Base-by-base conservation (phyloP, 202 grass and related monocot species). In the Setaria viridis region DNA sequence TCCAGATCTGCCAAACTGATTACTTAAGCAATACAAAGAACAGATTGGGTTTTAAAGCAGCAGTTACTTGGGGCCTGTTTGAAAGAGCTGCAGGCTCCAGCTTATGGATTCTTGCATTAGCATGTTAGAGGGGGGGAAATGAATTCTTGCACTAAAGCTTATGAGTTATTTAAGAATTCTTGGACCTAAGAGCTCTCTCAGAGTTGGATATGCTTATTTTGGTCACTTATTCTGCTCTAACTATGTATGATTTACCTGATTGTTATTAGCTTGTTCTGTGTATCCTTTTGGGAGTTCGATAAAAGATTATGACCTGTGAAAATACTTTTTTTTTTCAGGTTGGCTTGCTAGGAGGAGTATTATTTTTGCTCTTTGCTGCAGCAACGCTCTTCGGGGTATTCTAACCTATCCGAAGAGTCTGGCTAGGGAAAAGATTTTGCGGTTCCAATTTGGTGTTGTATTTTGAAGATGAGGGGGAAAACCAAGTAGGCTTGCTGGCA, bases 381-480 rank as follows among this genome's bases (percentile, higher is more conserved):
- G 90, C 91, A 11, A 99, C 93, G 2, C 82, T 99, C 65, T 85
- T 95, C 20, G 93, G 93, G 64, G 86, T 99, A 77, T 99, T 99
- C 67, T 99, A 85, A 87, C 84, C 34, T 32, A 4, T 55, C 51
- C 39, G 68, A 70, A 70, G 69, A 70, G 32, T 84, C 20, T 49
- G 25, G 75, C 43, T 70, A 62, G 74, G 25, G 17, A 33, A 48
- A 73, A 67, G 60, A 77, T 76, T 70, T 87, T 16, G 11, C 37
- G 9, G 11, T 65, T 60, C 17, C 8, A 74, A 59, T 62, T 13
- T 68, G 15, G n/a, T 51, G 68, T 34, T 82, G 58, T 70, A 11
- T 80, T 75, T 14, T 68, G 11, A 75, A 54, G 30, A 59, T 60
- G 50, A 62, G 34, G 34, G 35, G 69, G 50, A 62, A 85, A 79